Evolutionary conservation across 2,329 filamentous ascomycete species (phyloP).

Genomic region (Aspergillus quadricinctus): DNA sequence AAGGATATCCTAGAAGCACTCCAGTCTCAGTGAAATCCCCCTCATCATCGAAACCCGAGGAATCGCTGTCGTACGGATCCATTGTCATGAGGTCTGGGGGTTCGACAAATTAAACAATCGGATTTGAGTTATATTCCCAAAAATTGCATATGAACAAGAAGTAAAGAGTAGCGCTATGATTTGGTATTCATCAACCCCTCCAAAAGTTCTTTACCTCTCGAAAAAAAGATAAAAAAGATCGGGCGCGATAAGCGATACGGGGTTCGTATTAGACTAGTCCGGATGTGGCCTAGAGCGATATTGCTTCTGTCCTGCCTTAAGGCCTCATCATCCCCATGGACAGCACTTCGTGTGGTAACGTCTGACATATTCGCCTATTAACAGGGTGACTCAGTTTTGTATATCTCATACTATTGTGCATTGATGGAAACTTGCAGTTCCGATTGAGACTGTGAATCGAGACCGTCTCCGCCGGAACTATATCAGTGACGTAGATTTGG

Average conservation of each 20-base stretch:
- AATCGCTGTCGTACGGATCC: slow-evolving; percentile 83
- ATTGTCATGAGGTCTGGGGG: slow-evolving; percentile 41
- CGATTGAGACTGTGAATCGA: not conserved
- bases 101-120: not conserved
- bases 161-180: not conserved
- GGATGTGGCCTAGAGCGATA: slow-evolving; percentile 4
- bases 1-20: slow-evolving; percentile 85
- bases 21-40: slow-evolving; percentile 60
- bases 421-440: not conserved
- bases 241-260: slow-evolving; percentile 20
- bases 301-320: not conserved
- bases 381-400: not conserved
- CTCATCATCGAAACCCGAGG: slow-evolving; percentile 63
- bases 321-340: not conserved
- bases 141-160: not conserved
- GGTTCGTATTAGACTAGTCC: slow-evolving; percentile 4
- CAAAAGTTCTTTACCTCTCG: not conserved
- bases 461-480: not conserved
- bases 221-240: slow-evolving; percentile 10
- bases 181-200: not conserved
- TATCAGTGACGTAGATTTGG: not conserved
- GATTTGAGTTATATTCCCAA: not conserved
- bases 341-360: not conserved
- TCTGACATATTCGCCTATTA: not conserved
- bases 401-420: not conserved